A percentile compares a stretch with the other conserved stretches of the same genome.
Conservation (phyloP, 1,139 yeast species). For the Hemisphaericaspora xylofermentans region DNA sequence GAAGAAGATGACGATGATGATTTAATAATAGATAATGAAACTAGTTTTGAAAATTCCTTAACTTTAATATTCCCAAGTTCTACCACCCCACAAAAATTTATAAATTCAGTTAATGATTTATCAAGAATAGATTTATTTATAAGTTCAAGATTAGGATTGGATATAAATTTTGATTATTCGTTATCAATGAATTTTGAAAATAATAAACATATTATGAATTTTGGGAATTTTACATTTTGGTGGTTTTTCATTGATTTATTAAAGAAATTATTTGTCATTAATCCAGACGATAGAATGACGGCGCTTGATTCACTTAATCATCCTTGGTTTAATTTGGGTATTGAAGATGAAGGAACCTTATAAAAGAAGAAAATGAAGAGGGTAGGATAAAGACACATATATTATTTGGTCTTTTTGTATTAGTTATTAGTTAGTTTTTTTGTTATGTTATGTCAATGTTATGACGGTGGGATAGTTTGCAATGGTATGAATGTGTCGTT, state of each 20-base stretch:
- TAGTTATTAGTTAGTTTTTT: not conserved
- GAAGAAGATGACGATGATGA: constrained; percentile 24
- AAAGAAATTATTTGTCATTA: constrained; percentile 57
- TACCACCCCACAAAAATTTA: constrained; percentile 46
- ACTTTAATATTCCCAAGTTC: constrained; percentile 35
- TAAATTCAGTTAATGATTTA: constrained; percentile 52
- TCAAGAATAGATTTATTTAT: constrained; percentile 51
- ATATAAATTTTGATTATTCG: constrained; percentile 41
- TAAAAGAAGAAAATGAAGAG: constrained; percentile 5
- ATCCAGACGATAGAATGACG: constrained; percentile 61
- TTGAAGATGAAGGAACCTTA: constrained; percentile 73
- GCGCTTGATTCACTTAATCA: constrained; percentile 73
- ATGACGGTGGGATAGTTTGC: too few species aligned
- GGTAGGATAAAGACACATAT: too few species aligned
- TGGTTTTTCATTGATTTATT: constrained; percentile 70
- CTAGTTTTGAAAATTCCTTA: constrained; percentile 25
- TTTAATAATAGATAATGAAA: constrained; percentile 33
- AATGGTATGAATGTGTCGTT: not conserved
- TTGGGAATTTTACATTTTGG: constrained; percentile 70
- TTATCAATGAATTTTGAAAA: constrained; percentile 41
- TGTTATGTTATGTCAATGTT: not conserved
- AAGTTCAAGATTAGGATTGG: constrained; percentile 38
- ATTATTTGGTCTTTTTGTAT: not conserved
- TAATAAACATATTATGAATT: constrained; percentile 40
- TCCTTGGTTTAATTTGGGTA: constrained; percentile 76